Conservation (phyloP, 768 basidiomycete genomes). For the Tulasnella sp. region DNA sequence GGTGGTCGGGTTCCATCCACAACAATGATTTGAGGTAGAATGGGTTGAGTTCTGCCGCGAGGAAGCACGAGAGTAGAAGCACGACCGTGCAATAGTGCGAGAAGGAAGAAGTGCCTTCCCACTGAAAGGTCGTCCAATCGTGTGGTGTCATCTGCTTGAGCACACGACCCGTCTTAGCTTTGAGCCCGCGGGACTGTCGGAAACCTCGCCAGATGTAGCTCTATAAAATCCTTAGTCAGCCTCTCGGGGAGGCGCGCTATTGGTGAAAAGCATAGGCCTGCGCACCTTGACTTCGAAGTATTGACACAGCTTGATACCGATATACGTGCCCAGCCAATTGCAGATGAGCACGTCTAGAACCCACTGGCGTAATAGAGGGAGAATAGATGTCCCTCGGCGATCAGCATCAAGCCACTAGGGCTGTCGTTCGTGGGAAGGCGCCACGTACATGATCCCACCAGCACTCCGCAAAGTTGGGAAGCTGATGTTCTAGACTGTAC, state of each 20-base stretch:
- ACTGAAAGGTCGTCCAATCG: slow-evolving; percentile 80
- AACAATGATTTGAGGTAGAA: slow-evolving; percentile 80
- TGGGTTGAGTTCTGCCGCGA: slow-evolving; percentile 77
- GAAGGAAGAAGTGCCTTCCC: slow-evolving; percentile 72
- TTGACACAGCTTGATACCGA: slow-evolving; percentile 63
- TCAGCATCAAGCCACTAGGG: slow-evolving; percentile 6
- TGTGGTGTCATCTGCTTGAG: slow-evolving; percentile 78
- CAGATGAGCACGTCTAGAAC: slow-evolving; percentile 76
- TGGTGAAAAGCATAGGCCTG: neutral
- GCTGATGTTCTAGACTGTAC: slow-evolving; percentile 77
- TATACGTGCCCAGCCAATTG: slow-evolving; percentile 80
- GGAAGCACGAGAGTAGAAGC: slow-evolving; percentile 61
- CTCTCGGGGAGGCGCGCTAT: neutral
- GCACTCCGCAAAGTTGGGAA: slow-evolving; percentile 86
- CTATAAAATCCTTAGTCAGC: slow-evolving; percentile 29
- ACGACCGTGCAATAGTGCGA: slow-evolving; percentile 67
- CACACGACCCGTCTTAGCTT: slow-evolving; percentile 69
- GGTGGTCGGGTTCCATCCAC: slow-evolving; percentile 89
- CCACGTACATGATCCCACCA: slow-evolving; percentile 85
- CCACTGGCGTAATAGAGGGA: no score
- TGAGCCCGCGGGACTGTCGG: slow-evolving; percentile 62
- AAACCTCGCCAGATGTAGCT: slow-evolving; percentile 81
- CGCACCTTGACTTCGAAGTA: slow-evolving; percentile 78
- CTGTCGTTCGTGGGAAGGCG: neutral
- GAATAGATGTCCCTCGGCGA: slow-evolving; percentile 9